Percentiles rank a stretch among this genome's conserved stretches.
Conservation (phyloP, 2,329 filamentous ascomycete species). For the Epichloe brachyelytri region DNA sequence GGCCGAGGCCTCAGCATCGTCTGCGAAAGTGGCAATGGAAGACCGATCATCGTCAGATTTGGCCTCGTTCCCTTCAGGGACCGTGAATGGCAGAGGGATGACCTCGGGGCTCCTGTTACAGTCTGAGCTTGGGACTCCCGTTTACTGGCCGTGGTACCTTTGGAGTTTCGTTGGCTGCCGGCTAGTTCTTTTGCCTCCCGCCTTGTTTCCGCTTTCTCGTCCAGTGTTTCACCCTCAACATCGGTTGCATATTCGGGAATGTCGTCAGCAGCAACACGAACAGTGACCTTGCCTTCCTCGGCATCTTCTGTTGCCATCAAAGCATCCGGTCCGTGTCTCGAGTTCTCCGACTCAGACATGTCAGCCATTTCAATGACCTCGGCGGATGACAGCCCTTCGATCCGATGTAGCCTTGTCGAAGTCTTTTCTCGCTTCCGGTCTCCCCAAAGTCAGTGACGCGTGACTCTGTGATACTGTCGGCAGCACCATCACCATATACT, state of each 20-base stretch:
- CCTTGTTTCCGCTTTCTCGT: conserved; percentile 18
- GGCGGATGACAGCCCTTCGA: conserved; percentile 23
- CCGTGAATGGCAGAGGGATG: conserved; percentile 51
- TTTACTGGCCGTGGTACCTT: conserved; percentile 7
- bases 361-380: conserved; percentile 45
- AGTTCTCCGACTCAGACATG: conserved; percentile 23
- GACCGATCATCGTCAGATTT: conserved; percentile 38
- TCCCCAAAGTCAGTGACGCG: conserved; percentile 40
- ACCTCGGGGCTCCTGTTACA: conserved; percentile 32
- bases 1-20: conserved; percentile 34
- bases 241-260: conserved; percentile 15
- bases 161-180: conserved; percentile 13
- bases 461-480: conserved; percentile 21
- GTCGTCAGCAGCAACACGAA: conserved; percentile 40
- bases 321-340: conserved; percentile 19
- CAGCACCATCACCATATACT: conserved; percentile 51
- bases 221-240: conserved; percentile 12
- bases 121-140: conserved; percentile 10
- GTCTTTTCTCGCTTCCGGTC: conserved; percentile 32
- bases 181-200: conserved; percentile 7
- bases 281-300: conserved; percentile 34
- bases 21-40: conserved; percentile 58
- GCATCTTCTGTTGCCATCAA: conserved; percentile 30
- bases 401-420: conserved; percentile 21
- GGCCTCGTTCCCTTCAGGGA: conserved; percentile 35